Base-by-base conservation (phyloP, 129 eudicot species). In the Artemisia annua region DNA sequence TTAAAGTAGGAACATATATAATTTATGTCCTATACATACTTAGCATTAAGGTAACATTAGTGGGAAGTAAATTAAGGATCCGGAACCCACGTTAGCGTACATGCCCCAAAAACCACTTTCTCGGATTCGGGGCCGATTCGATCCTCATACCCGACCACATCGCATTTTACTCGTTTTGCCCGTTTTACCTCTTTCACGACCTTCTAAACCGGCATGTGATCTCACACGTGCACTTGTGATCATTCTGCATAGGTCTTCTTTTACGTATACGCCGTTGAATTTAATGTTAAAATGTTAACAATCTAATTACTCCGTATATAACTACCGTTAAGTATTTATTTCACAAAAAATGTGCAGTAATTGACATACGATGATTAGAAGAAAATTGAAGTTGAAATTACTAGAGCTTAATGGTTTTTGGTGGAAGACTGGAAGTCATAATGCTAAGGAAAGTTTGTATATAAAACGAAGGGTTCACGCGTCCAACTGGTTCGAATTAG, bases 141-240 rank as follows among this genome's bases (percentile, higher is more conserved):
- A 85, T 76, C 83, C 86, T 74, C 46, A 39, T 39, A 81, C 76
- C 83, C 84, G 89, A 81, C 84, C 89, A 85, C 62, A 2, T 82
- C 76, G 71, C 79, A 62, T 84, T 59, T 81, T 72, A 79, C 79
- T 68, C 84, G 82, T 71, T 71, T 75, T 71, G 77, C 56, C 70
- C 19, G 79, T 48, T 44, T 73, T 77, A 50, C 20, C 48, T 77
- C 73, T 79, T 75, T 83, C 62, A 48, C 79, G 57, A 65, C 79
- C 84, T 71, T 76, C 85, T 72, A 66, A 63, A 75, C 83, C 78
- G 67, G 48, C 88, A 84, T 72, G 85, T 84, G 88, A 77, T 70
- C 12, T 57, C 78, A 76, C 85, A 80, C 85, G 85, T 84, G 88
- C 84, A 65, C 14, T 28, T 58, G 71, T 51, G 49, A 60, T 30